Evolutionary conservation across 1,284 basidiomycete species (phyloP), one percentile per base, ranked within the genome.

Genomic region (Ceratobasidium theobromae): DNA sequence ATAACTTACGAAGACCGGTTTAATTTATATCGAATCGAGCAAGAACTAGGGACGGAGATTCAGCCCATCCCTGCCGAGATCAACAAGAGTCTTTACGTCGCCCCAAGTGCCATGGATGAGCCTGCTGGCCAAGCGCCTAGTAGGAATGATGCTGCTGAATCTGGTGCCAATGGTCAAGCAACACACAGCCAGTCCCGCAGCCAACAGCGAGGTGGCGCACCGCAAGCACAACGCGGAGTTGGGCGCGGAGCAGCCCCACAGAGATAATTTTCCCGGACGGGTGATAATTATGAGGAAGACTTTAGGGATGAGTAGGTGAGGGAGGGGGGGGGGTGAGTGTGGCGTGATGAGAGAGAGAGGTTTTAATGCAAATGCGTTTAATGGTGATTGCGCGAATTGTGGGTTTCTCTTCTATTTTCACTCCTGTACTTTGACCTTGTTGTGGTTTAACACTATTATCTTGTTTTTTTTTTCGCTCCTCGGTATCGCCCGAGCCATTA

Each of bases 41-140:
- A 97, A 77, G 96, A 99, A 78, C 85, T 99, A 40, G 97, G 96
- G 16, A 98, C 95, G 41, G 96, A 99, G 80, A 98, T 99, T 74
- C 89, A 93, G 74, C 92, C 96, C 18, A 98, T 99, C 74, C 96
- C 96, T 2, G 87, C 90, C 73, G 83, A 78, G 53, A 97, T 98
- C 72, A 95, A 98, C 77, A 91, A 91, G 73, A 87, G 89, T n/a
- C 79, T 98, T 60, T 98, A 98, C 76, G 93, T 96, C 58, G 88
- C 92, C 25, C 71, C 68, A 18, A 68, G 66, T 41, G 68, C 45
- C 28, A 55, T 62, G 11, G 57, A 65, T 45, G 64, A 65, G 43
- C 64, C 64, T 28, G 64, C 52, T 23, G 64, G 64, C 18, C 64
- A 65, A 28, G 53, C 46, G 41, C 52, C 52, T 21, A 16, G 32